Evolutionary conservation across 768 basidiomycete genomes (phyloP).

Genomic region (Phlegmacium glaucopus): DNA sequence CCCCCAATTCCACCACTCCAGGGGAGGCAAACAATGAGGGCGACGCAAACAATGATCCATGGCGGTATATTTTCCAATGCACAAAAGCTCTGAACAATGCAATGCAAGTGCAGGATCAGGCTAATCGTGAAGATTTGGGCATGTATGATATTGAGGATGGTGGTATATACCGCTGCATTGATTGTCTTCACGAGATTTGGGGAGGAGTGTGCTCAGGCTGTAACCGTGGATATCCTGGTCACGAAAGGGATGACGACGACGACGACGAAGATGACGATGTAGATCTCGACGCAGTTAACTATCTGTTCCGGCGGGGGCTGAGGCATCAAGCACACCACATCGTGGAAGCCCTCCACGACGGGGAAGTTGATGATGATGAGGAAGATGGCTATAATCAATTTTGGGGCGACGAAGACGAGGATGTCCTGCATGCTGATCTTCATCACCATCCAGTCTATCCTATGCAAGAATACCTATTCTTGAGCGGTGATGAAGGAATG

Average conservation of each 20-base stretch:
- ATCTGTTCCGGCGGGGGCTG: neutral
- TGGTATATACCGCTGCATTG: constrained; percentile 70
- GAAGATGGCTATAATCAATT: constrained; percentile 3
- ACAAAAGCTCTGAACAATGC: constrained; percentile 2
- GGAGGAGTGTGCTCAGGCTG: constrained; percentile 64
- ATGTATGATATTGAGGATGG: constrained; percentile 74
- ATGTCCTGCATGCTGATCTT: neutral
- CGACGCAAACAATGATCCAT: constrained; percentile 44
- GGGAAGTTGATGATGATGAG: constrained; percentile 2
- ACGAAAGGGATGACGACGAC: constrained; percentile 35
- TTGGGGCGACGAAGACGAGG: neutral
- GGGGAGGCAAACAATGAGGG: neutral
- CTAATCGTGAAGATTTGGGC: constrained; percentile 44
- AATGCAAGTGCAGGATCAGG: constrained; percentile 16
- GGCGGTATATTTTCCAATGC: constrained; percentile 59
- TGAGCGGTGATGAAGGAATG: neutral
- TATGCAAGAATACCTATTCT: neutral
- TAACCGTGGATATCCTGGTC: constrained; percentile 56
- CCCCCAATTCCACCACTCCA: constrained; percentile 19
- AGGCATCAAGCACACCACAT: neutral
- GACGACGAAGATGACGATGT: constrained; percentile 29
- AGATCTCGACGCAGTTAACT: neutral
- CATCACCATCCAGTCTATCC: neutral
- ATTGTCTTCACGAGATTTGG: constrained; percentile 79
- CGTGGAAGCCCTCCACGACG: neutral